Evolutionary conservation across 176 grass and related monocot species (phyloP), one percentile per base, ranked within the genome.

Genomic region (Ensete glaucum): DNA sequence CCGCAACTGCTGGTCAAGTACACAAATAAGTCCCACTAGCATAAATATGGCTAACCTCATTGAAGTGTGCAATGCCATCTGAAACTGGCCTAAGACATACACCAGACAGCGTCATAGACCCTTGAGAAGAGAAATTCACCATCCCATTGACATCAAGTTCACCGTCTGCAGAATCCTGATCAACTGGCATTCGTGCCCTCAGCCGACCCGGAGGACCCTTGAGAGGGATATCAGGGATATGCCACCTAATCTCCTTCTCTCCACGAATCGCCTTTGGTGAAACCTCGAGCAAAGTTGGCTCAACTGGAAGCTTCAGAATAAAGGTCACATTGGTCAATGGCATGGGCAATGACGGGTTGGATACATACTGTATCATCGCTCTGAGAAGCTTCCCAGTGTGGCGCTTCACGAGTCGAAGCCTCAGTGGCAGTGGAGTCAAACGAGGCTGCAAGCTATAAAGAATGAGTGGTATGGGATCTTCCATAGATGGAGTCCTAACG

Each of bases 111-210:
- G 90, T 99, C 67, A 85, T 85, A 62, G 89, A 56, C 14, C 91
- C 83, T 81, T 94, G 82, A 78, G 84, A 86, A 72, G 90, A 80
- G 85, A 99, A 94, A 54, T 85, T 91, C 21, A 99, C 95, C 84
- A 91, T 89, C 54, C 88, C 95, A 48, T 86, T 69, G 59, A 98
- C 94, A 74, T 98, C 85, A 27, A 93, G 81, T 70, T 98, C 94
- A 69, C 85, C 90, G 19, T 91, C 90, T 71, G 84, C 88, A n/a
- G 91, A 94, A 26, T 99, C 91, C 53, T 91, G 84, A 54, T 99
- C 95, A 24, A 94, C 95, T 66, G 95, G 95, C 95, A 99, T 99
- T 20, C 88, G 82, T 10, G 95, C 95, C 71, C 81, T 85, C 60
- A 99, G 75, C 73, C 71, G 69, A 13, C 88, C 86, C 21, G 88